phyloP scores from a whole-genome alignment of 768 basidiomycete species.

The Boletus sensibilis region DNA sequence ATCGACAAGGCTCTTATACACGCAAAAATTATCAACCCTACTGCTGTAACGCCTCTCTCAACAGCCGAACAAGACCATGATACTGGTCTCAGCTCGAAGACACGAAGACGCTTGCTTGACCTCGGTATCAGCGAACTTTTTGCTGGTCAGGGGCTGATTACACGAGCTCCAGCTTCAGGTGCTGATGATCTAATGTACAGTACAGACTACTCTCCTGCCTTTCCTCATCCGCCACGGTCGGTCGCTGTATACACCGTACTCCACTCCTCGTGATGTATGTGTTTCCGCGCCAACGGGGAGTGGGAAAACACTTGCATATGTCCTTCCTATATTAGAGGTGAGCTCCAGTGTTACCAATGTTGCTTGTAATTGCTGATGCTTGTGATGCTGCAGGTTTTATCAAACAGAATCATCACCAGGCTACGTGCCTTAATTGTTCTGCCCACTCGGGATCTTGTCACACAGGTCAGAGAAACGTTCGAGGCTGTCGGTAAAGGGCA shows the following conservation, averaged over 20 bases:
- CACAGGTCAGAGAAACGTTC: conserved; percentile 90
- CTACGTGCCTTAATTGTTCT: conserved; percentile 86
- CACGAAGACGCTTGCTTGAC: conserved; percentile 60
- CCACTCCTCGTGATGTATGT: conserved; percentile 76
- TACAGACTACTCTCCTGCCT: conserved; percentile 87
- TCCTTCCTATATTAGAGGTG: conserved; percentile 88
- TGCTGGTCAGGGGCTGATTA: conserved; percentile 58
- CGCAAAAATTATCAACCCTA: conserved; percentile 67
- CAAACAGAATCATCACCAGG: conserved; percentile 72
- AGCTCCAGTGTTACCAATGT: conserved; percentile 2
- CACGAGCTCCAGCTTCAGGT: neutral
- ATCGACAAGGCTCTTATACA: conserved; percentile 69
- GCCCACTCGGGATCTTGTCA: conserved; percentile 91
- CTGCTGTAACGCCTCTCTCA: conserved; percentile 44
- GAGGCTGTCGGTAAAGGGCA: conserved; percentile 83
- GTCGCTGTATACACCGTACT: conserved; percentile 62
- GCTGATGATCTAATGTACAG: conserved; percentile 41
- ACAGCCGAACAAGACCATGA: conserved; percentile 36
- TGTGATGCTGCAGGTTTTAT: conserved; percentile 53
- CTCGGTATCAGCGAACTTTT: conserved; percentile 86
- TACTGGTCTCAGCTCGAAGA: conserved; percentile 57
- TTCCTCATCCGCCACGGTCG: conserved; percentile 59
- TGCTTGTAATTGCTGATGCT: neutral
- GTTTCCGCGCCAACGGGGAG: conserved; percentile 98
- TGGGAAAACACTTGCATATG: conserved; percentile 97